Conservation (phyloP, 2,329 filamentous ascomycete genomes). For the Mycosphaerella arachidis region DNA sequence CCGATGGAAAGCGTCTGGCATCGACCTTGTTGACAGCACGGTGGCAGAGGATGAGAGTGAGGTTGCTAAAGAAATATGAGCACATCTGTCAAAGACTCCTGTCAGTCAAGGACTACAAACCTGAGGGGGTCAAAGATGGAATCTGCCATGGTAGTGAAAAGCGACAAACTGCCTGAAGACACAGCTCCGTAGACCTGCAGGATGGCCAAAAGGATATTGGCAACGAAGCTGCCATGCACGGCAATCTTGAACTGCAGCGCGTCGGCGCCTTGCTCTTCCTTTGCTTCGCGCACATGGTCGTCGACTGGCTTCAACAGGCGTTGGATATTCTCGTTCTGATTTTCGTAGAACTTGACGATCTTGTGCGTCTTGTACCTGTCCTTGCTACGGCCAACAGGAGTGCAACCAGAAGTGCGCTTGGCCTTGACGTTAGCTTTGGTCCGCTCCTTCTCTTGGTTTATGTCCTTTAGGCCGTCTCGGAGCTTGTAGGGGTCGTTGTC, state of each 20-base stretch:
- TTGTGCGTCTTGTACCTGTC: slow-evolving; percentile 48
- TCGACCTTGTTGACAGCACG: slow-evolving; percentile 87
- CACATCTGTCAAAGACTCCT: background rate
- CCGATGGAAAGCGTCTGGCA: slow-evolving; percentile 77
- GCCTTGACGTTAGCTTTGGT: slow-evolving; percentile 77
- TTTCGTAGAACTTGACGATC: slow-evolving; percentile 77
- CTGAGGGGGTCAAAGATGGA: slow-evolving; percentile 72
- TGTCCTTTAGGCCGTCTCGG: slow-evolving; percentile 69
- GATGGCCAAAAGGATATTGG: slow-evolving; percentile 72
- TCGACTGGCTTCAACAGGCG: slow-evolving; percentile 87
- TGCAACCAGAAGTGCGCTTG: slow-evolving; percentile 53
- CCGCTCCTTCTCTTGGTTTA: slow-evolving; percentile 64
- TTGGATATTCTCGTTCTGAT: slow-evolving; percentile 91
- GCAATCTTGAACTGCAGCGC: slow-evolving; percentile 70
- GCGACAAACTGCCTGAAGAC: slow-evolving; percentile 81
- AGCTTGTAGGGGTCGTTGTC: slow-evolving; percentile 80
- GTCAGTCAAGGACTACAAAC: slow-evolving; percentile 3
- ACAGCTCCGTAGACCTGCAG: slow-evolving; percentile 88
- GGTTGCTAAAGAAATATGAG: slow-evolving; percentile 62
- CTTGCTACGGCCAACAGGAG: slow-evolving; percentile 41
- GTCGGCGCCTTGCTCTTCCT: slow-evolving; percentile 74
- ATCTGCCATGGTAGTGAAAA: slow-evolving; percentile 97
- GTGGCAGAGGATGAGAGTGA: slow-evolving; percentile 80
- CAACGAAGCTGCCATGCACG: slow-evolving; percentile 64
- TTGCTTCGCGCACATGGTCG: slow-evolving; percentile 78